Base-by-base conservation (phyloP, 2,329 filamentous ascomycete species). In the Exophiala sideris region DNA sequence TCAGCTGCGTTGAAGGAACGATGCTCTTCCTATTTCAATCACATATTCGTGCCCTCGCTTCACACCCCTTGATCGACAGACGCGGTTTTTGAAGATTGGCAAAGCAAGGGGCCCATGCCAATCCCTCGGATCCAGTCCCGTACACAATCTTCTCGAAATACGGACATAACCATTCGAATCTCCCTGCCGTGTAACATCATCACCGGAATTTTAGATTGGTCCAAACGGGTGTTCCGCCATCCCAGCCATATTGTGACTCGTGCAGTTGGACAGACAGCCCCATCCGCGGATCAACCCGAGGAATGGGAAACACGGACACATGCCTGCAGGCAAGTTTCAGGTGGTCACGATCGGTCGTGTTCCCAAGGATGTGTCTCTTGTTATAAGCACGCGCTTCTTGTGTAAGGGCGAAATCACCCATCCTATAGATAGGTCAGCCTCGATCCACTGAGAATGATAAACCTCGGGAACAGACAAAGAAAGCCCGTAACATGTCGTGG, bases 221-320 rank as follows among this genome's bases (percentile, higher is more conserved):
- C 39, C 35, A 38, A 38, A 38, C 35, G 35, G 35, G 24, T 29
- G 24, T 29, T 29, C 24, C 24, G 5, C 24, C 24, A 5, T 29
- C 24, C 24, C 24, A 29, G 24, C 35, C 35, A 38, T 38, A 12
- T 12, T 38, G 32, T 38, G 32, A 48, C 45, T 48, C 45, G 34
- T 48, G 21, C n/a, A 35, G 45, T 48, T 36, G 45, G 45, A 48
- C 45, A 48, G 8, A 9, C 20, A 18, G 16, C 42, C 20, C 5
- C n/a, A 7, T 14, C 42, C 16, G 44, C 32, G 50, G 54, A 50
- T 48, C 46, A 47, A 48, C 50, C 54, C 50, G 50, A 57, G 50
- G 54, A 54, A 57, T 57, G 54, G 50, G 48, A 16, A 36, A 50
- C 50, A 54, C 54, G 41, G 48, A 45, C 36, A 48, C 48, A 39